Conservation (phyloP, 768 basidiomycete species). For the Leccinum incarnatum region DNA sequence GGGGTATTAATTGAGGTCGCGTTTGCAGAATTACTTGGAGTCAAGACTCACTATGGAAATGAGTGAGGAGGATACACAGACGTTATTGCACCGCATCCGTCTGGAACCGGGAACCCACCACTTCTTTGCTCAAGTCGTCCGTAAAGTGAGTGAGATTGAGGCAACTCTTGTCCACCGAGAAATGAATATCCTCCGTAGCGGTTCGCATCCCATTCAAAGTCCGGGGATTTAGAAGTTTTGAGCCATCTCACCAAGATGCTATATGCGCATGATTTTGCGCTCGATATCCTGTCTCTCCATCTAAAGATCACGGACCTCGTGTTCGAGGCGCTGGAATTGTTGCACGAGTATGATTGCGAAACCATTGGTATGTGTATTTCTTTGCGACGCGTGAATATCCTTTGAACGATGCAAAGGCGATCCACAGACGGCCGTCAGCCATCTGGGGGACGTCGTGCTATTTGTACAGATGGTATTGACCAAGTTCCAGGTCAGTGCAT, state of each 20-base stretch:
- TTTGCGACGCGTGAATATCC: neutral
- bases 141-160: conserved; percentile 45
- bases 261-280: conserved; percentile 51
- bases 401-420: conserved; percentile 50
- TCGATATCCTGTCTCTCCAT: conserved; percentile 73
- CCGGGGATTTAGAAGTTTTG: conserved; percentile 64
- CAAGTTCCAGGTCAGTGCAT: conserved; percentile 56
- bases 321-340: conserved; percentile 55
- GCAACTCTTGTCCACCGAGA: neutral
- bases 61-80: conserved; percentile 35
- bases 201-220: conserved; percentile 49
- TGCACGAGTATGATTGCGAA: conserved; percentile 77
- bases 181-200: conserved; percentile 41
- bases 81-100: conserved; percentile 42
- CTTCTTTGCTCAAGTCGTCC: conserved; percentile 52
- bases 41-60: conserved; percentile 55
- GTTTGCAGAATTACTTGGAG: conserved; percentile 45
- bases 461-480: conserved; percentile 64
- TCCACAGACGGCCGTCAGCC: conserved; percentile 77
- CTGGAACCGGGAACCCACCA: conserved; percentile 57
- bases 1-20: conserved; percentile 6
- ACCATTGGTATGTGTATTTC: conserved; percentile 59
- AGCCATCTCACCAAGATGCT: conserved; percentile 70
- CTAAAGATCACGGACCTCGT: conserved; percentile 62
- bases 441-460: conserved; percentile 75